Base-by-base conservation (phyloP, 768 basidiomycete species). In the Omphalotus guepiniiformis region DNA sequence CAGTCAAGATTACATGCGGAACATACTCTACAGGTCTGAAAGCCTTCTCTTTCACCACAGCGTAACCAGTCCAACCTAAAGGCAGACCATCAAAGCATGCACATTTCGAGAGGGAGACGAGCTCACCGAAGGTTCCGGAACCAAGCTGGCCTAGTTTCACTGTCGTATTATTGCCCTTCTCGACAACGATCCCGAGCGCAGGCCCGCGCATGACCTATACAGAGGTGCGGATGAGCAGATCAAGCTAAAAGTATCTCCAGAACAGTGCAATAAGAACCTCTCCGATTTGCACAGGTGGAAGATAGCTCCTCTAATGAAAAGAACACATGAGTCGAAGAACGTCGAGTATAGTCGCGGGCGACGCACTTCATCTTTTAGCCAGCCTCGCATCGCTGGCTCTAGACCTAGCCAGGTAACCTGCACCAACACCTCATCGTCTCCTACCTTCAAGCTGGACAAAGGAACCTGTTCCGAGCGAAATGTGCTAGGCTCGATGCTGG, bases 321-420 rank as follows among this genome's bases (percentile, higher is more conserved):
- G n/a, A n/a, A n/a, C n/a, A n/a, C n/a, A n/a, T n/a, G n/a, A n/a
- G n/a, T n/a, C n/a, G n/a, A n/a, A n/a, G n/a, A n/a, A n/a, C n/a
- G n/a, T n/a, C n/a, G n/a, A n/a, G n/a, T n/a, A n/a, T n/a, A n/a
- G n/a, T n/a, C n/a, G n/a, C n/a, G n/a, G n/a, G n/a, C n/a, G n/a
- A n/a, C n/a, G n/a, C n/a, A n/a, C n/a, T n/a, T n/a, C n/a, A n/a
- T n/a, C n/a, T n/a, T n/a, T 79, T 41, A 98, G 59, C 76, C 87
- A 96, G 12, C 79, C 81, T 7, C 92, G 77, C 89, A 93, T 91
- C 0, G 91, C 89, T 16, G 93, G 92, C 57, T 96, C 93, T 53
- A 96, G 62, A 28, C 82, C 83, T 25, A 92, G 59, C 72, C 84
- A 93, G 39, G 83, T 81, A 49, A 88, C 80, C 60, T 80, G 76